phyloP scores from a whole-genome alignment of 75 land plant genomes.

The Adiantum capillusveneris region DNA sequence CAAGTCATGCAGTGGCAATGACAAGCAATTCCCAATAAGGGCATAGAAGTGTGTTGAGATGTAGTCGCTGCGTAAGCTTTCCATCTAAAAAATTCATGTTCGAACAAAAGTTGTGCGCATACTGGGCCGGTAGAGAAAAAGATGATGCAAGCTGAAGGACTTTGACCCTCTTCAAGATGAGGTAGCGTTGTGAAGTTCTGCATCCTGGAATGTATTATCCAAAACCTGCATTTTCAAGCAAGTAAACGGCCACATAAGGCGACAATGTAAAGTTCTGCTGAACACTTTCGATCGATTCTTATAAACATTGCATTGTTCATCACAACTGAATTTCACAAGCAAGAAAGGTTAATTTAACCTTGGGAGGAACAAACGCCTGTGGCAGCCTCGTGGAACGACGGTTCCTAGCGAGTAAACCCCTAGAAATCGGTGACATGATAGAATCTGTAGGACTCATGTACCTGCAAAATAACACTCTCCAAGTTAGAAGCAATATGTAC shows the following conservation, averaged over 20 bases:
- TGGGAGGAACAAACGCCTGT: constrained; percentile 28
- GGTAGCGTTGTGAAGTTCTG: background rate
- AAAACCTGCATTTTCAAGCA: background rate
- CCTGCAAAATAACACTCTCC: constrained; percentile 12
- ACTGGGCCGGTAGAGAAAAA: too few relatives aligned
- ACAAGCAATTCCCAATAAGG: too few relatives aligned
- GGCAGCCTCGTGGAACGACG: constrained; percentile 17
- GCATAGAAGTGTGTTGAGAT: too few relatives aligned
- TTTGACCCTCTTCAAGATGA: too few relatives aligned
- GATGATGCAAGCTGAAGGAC: too few relatives aligned
- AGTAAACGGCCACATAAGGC: background rate
- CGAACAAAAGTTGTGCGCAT: too few relatives aligned
- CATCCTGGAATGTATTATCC: background rate
- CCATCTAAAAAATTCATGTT: too few relatives aligned
- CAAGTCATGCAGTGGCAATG: too few relatives aligned
- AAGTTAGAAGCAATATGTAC: too few relatives aligned
- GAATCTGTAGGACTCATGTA: constrained; percentile 45
- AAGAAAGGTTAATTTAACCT: constrained; percentile 11
- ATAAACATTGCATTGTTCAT: background rate
- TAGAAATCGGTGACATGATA: constrained; percentile 34
- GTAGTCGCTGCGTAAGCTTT: too few relatives aligned
- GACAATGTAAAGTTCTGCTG: background rate
- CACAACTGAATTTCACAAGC: background rate
- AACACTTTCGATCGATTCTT: too few relatives aligned
- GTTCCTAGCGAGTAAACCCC: constrained; percentile 32